Percentiles rank a stretch among this genome's conserved stretches.
Evolutionary conservation across 1,284 basidiomycete species (phyloP).

Genomic region (Papiliotrema fonsecae): DNA sequence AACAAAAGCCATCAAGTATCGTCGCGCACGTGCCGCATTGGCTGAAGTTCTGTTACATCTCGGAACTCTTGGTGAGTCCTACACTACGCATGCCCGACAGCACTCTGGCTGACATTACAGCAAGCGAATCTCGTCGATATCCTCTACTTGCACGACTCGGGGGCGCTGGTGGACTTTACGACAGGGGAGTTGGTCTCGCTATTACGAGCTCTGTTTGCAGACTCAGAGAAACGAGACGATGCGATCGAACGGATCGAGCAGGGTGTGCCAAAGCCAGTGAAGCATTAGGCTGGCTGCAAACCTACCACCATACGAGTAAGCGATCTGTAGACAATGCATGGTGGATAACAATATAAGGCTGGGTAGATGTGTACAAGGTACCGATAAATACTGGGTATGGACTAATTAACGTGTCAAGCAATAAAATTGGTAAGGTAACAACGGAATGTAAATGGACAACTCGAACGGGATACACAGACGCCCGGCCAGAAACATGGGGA

Average conservation of each 20-base stretch:
- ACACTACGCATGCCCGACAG: slow-evolving; percentile 1
- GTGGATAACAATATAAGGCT: not conserved
- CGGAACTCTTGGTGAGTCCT: slow-evolving; percentile 71
- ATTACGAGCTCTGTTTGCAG: slow-evolving; percentile 83
- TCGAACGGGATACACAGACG: too few relatives aligned
- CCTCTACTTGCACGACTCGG: slow-evolving; percentile 85
- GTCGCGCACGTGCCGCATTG: slow-evolving; percentile 73
- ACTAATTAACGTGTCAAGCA: too few relatives aligned
- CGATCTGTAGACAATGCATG: slow-evolving; percentile 5
- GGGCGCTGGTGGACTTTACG: slow-evolving; percentile 85
- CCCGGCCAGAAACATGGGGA: too few relatives aligned
- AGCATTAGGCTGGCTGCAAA: not conserved
- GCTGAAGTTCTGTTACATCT: slow-evolving; percentile 90
- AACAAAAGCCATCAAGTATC: slow-evolving; percentile 24
- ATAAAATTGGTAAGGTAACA: too few relatives aligned
- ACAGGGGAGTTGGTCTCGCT: slow-evolving; percentile 75
- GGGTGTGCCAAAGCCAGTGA: slow-evolving; percentile 3
- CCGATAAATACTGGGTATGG: too few relatives aligned
- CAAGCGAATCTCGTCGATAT: slow-evolving; percentile 85
- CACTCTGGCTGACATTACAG: not conserved
- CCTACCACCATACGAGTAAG: not conserved
- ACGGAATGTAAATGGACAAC: too few relatives aligned
- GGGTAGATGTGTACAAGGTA: slow-evolving; percentile 6
- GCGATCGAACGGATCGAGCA: slow-evolving; percentile 33
- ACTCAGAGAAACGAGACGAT: slow-evolving; percentile 65